Base-by-base conservation (phyloP, 139 green algal genomes). In the Micractinium conductrix region DNA sequence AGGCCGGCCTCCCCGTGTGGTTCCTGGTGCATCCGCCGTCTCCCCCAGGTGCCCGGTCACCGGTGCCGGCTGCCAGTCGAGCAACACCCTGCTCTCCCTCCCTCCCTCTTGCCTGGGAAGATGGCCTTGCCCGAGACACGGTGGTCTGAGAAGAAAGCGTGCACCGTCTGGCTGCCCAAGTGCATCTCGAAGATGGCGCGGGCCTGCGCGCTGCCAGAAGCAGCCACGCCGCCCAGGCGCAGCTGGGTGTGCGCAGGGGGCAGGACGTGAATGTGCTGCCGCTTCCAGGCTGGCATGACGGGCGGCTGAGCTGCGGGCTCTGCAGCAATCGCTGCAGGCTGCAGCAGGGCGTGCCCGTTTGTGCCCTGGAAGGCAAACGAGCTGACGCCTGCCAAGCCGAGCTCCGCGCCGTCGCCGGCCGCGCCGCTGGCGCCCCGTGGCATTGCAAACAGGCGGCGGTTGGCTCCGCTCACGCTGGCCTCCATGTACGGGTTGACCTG, bases 91-190 rank as follows among this genome's bases (percentile, higher is more conserved):
- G 26, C 65, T 30, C 22, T 28, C 1, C 33, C 33, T 72, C 65
- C 8, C 21, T 21, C 33, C 33, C 28, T 38, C 79, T 69, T 50
- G 43, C 81, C 83, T 73, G 86, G 86, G 81, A 90, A 90, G 35
- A 97, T 88, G 4, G 84, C 50, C 33, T 89, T 87, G 19, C 87
- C 91, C 1, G 74, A 50, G 19, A 96, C 93, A 19, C 90, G 71
- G 79, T 98, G 95, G 53, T 97, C 92, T n/a, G 84, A 87, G 43
- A 98, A 85, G 87, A 92, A 98, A 2, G 87, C 85, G 2, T 92
- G 71, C 70, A 33, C 8, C 88, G 85, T 30, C 58, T 82, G 22
- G 2, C 30, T 28, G 9, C 94, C 75, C 48, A 63, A n/a, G 17
- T 28, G 62, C 28, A 62, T 44, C 26, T 74, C 62, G 14, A 83